Percentiles rank a stretch among this genome's conserved stretches.
Conservation (phyloP, 306 rosid species). For the Bauhinia variegata region DNA sequence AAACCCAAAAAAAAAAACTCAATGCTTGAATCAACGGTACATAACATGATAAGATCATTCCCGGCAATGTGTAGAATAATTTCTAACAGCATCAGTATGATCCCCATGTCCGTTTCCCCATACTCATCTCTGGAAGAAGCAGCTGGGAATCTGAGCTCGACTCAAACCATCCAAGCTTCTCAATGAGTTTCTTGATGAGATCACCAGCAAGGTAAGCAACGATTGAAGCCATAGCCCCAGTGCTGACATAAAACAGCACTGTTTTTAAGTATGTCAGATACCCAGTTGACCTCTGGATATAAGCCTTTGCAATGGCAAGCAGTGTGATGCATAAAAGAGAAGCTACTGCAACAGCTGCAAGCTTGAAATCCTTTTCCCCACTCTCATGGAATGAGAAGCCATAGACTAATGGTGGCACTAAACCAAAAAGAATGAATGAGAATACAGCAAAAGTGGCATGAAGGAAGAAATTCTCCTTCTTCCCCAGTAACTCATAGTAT, state of each 20-base stretch:
- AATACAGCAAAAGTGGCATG: constrained; percentile 56
- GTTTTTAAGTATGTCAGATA: constrained; percentile 50
- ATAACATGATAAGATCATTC: no score
- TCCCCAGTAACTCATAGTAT: constrained; percentile 56
- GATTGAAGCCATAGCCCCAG: constrained; percentile 58
- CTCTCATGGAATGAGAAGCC: constrained; percentile 68
- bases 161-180: constrained; percentile 62
- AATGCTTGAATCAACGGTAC: no score
- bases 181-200: constrained; percentile 42
- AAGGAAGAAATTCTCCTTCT: constrained; percentile 52
- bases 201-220: constrained; percentile 66
- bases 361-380: constrained; percentile 57
- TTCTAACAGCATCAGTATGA: constrained; percentile 34
- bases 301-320: constrained; percentile 66
- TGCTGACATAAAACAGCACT: constrained; percentile 45
- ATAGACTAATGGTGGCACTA: constrained; percentile 71
- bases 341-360: constrained; percentile 73
- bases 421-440: constrained; percentile 72
- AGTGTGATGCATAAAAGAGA: constrained; percentile 66
- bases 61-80: no score
- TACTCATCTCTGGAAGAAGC: constrained; percentile 37
- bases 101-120: constrained; percentile 30
- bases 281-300: constrained; percentile 46
- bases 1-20: no score
- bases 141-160: constrained; percentile 26